phyloP scores from a whole-genome alignment of 352 stramenopile genomes.

The Lagenidium giganteum region DNA sequence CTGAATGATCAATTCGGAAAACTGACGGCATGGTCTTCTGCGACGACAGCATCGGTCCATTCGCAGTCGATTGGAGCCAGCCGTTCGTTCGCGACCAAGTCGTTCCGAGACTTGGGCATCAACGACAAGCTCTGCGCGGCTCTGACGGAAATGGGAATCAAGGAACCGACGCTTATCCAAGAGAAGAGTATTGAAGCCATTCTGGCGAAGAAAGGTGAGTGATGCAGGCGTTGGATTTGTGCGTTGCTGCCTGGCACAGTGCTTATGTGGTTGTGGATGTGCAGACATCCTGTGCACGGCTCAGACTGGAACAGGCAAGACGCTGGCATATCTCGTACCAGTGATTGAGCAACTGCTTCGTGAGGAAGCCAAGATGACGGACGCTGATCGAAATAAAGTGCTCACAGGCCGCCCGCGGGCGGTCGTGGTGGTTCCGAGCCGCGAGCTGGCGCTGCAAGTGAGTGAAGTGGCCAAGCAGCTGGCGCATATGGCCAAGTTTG shows the following conservation, averaged over 20 bases:
- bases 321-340: slow-evolving; percentile 54
- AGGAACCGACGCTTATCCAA: slow-evolving; percentile 45
- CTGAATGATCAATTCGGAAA: too few species aligned
- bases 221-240: too few species aligned
- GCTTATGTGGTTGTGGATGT: slow-evolving; percentile 1
- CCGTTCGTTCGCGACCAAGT: slow-evolving; percentile 3
- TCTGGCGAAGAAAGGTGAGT: slow-evolving; percentile 28
- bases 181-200: slow-evolving; percentile 43
- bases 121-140: slow-evolving; percentile 29
- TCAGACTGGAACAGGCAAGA: slow-evolving; percentile 69
- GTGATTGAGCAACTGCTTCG: slow-evolving; percentile 48
- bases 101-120: slow-evolving; percentile 39
- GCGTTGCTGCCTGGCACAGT: too few species aligned
- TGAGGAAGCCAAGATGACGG: too few species aligned
- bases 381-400: too few species aligned
- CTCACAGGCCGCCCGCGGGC: slow-evolving; percentile 36
- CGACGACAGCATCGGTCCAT: too few species aligned
- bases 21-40: too few species aligned
- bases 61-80: too few species aligned
- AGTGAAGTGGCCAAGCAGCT: slow-evolving; percentile 59
- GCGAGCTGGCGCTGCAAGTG: slow-evolving; percentile 66
- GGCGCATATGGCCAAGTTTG: slow-evolving; percentile 67
- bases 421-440: slow-evolving; percentile 56
- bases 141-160: slow-evolving; percentile 44
- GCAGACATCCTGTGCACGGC: slow-evolving; percentile 53